A percentile compares a stretch with the other conserved stretches of the same genome.
Evolutionary conservation across 345 rosid genomes (phyloP).

Genomic region (Salix udensis): DNA sequence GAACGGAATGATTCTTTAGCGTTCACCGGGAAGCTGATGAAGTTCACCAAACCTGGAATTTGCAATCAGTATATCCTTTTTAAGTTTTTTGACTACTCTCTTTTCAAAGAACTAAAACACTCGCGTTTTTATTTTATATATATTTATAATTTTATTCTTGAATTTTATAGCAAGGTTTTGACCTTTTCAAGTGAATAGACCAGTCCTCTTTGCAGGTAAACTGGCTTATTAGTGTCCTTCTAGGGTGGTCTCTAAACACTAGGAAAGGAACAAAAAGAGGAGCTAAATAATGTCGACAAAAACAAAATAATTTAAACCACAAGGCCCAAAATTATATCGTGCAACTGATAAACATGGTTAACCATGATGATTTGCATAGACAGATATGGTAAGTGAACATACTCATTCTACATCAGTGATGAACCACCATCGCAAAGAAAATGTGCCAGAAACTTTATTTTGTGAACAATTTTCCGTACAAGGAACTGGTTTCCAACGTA

Average conservation of each 20-base stretch:
- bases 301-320: neutral
- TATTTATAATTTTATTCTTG: too few species aligned
- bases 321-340: neutral
- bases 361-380: neutral
- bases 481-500: slow-evolving; percentile 6
- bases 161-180: too few species aligned
- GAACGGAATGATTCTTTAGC: neutral
- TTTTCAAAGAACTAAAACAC: neutral
- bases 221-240: neutral
- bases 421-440: neutral
- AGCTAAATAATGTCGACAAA: neutral
- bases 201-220: neutral
- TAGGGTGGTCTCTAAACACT: neutral
- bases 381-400: too few species aligned
- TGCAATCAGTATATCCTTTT: too few species aligned
- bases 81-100: neutral
- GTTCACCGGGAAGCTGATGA: neutral
- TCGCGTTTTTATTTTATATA: too few species aligned
- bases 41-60: neutral
- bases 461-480: slow-evolving; percentile 6
- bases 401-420: neutral
- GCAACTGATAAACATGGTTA: neutral
- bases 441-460: slow-evolving; percentile 1
- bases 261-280: neutral
- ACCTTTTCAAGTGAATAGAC: too few species aligned